A percentile compares a stretch with the other conserved stretches of the same genome.
Evolutionary conservation across 345 rosid genomes (phyloP).

Genomic region (Arabis alpina): DNA sequence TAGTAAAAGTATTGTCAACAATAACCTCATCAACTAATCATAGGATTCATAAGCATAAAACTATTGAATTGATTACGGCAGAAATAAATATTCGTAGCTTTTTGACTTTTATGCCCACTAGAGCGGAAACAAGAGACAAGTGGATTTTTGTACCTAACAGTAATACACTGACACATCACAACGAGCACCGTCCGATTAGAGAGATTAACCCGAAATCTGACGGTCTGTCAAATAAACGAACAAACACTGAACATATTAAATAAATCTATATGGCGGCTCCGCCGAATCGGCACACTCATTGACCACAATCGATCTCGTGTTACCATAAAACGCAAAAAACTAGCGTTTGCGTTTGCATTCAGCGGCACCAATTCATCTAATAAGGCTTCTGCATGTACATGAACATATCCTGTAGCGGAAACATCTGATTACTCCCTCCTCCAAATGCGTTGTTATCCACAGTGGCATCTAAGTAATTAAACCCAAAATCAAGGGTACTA

Average conservation of each 20-base stretch:
- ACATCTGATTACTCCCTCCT: conserved; percentile 42
- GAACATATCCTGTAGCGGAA: conserved; percentile 76
- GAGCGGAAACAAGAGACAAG: conserved; percentile 17
- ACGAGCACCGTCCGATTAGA: conserved; percentile 34
- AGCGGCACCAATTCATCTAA: not conserved
- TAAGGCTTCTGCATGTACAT: conserved; percentile 59
- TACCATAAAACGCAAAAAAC: conserved; percentile 29
- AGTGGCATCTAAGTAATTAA: conserved; percentile 57
- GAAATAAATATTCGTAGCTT: conserved; percentile 3
- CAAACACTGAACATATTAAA: conserved; percentile 16
- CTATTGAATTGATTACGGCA: conserved; percentile 16
- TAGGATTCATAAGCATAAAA: not conserved
- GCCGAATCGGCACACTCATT: conserved; percentile 43
- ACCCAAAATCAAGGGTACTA: conserved; percentile 48
- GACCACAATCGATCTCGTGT: conserved; percentile 45
- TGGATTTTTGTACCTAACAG: conserved; percentile 23
- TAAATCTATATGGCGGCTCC: conserved; percentile 27
- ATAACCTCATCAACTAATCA: not conserved
- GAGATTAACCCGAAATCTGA: conserved; percentile 16
- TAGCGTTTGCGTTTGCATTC: conserved; percentile 7
- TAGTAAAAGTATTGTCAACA: not conserved
- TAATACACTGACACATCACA: conserved; percentile 27
- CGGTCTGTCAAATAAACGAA: conserved; percentile 27
- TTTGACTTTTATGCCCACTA: conserved; percentile 18
- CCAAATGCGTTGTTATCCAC: conserved; percentile 45